Percentiles rank a stretch among this genome's conserved stretches.
Evolutionary conservation across 805 yeast species (phyloP).

Genomic region (Schwanniomyces polymorphus): DNA sequence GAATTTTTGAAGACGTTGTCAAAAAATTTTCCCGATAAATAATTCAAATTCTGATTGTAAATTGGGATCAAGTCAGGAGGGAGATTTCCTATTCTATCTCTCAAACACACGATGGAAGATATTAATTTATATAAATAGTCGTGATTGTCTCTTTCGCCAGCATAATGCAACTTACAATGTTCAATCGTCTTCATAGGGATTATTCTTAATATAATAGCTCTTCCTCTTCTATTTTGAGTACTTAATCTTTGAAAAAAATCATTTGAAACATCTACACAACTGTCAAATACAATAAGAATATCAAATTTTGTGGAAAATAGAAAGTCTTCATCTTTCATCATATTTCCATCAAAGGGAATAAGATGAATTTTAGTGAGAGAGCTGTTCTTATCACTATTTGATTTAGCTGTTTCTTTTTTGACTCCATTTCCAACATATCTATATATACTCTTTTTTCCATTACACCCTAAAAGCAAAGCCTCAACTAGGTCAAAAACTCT

Average conservation of each 20-base stretch:
- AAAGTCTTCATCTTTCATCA: constrained; percentile 21
- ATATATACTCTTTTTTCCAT: constrained; percentile 45
- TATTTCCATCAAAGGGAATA: constrained; percentile 37
- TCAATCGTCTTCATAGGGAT: constrained; percentile 82
- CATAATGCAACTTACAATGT: constrained; percentile 63
- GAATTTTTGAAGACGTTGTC: constrained; percentile 29
- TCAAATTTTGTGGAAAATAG: constrained; percentile 45
- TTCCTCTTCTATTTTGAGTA: constrained; percentile 25
- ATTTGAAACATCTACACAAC: constrained; percentile 47
- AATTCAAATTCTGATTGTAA: constrained; percentile 63
- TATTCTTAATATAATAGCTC: constrained; percentile 63
- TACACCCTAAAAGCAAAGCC: constrained; percentile 63
- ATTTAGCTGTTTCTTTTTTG: constrained; percentile 39
- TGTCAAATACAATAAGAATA: constrained; percentile 62
- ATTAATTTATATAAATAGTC: constrained; percentile 63
- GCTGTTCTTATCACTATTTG: not conserved
- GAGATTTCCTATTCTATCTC: constrained; percentile 79
- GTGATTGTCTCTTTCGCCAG: constrained; percentile 21
- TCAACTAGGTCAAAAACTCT: constrained; percentile 70
- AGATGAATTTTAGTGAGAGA: constrained; percentile 34
- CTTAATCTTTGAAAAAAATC: constrained; percentile 27
- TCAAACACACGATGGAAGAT: constrained; percentile 77
- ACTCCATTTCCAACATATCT: constrained; percentile 64
- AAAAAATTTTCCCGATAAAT: constrained; percentile 60
- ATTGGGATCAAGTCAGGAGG: constrained; percentile 80